Evolutionary conservation across 73 alveolate genomes (phyloP).

Genomic region (Paramecium tetraurelia): DNA sequence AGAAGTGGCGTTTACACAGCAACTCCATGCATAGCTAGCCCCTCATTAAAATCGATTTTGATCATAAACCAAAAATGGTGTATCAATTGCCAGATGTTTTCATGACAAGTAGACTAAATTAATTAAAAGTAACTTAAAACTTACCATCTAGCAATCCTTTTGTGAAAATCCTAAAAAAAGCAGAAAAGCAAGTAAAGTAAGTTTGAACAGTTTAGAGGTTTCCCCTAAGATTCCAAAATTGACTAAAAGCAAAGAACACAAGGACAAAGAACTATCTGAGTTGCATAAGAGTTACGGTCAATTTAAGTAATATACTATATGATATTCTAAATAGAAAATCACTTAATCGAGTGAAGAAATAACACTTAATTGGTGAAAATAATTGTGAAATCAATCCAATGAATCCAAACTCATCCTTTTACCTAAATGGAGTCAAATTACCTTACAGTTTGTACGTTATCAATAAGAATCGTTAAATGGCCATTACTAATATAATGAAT

Average conservation of each 20-base stretch:
- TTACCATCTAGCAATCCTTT: background rate
- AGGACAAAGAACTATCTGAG: background rate
- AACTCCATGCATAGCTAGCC: background rate
- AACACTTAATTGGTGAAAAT: background rate
- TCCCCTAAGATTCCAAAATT: background rate
- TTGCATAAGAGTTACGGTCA: background rate
- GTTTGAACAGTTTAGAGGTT: slow-evolving; percentile 6
- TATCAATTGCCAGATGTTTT: background rate
- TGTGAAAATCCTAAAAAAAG: background rate
- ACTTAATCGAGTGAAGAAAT: background rate
- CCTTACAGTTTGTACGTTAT: background rate
- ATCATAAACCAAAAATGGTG: background rate
- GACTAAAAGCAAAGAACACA: background rate
- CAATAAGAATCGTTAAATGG: background rate
- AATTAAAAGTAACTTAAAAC: background rate
- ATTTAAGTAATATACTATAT: background rate
- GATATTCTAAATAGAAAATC: background rate
- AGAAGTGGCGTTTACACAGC: background rate
- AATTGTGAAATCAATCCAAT: background rate
- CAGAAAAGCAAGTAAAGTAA: background rate
- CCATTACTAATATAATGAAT: background rate
- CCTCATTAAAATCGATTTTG: background rate
- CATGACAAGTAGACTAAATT: background rate
- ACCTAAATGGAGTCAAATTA: background rate
- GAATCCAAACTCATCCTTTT: background rate